Conservation (phyloP, 1,139 yeast genomes). For the Pichia sp. region DNA sequence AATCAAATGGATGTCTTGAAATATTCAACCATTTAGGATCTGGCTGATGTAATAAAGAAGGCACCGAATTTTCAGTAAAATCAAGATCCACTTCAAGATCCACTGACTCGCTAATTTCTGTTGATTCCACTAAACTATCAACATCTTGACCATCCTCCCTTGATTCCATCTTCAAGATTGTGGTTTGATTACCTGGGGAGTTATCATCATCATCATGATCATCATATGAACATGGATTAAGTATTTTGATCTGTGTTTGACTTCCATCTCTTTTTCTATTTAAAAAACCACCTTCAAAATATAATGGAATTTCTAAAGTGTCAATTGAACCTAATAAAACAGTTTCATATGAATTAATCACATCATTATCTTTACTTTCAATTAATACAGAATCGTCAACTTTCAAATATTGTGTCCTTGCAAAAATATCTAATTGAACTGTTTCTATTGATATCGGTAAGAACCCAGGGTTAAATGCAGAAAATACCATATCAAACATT, state of each 20-base stretch:
- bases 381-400: conserved; percentile 35
- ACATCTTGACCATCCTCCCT: conserved; percentile 14
- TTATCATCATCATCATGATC: conserved; percentile 15
- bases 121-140: neutral
- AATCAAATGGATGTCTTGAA: conserved; percentile 76
- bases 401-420: conserved; percentile 56
- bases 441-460: conserved; percentile 57
- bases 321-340: conserved; percentile 68
- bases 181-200: neutral
- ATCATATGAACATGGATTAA: conserved; percentile 56
- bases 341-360: conserved; percentile 46
- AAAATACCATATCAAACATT: conserved; percentile 68
- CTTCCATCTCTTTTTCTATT: conserved; percentile 49
- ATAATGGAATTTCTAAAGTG: conserved; percentile 63
- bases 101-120: neutral
- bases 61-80: neutral
- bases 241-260: conserved; percentile 61
- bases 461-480: conserved; percentile 85
- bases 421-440: conserved; percentile 81
- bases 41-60: conserved; percentile 11
- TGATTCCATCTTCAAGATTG: conserved; percentile 5
- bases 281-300: conserved; percentile 74
- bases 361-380: conserved; percentile 16
- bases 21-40: conserved; percentile 67
- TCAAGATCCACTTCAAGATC: neutral